These are phyloP conservation scores for Tolypocladium tundrense DNA, from an alignment of 2,329 filamentous ascomycete species.

Conservation along the genomic window DNA sequence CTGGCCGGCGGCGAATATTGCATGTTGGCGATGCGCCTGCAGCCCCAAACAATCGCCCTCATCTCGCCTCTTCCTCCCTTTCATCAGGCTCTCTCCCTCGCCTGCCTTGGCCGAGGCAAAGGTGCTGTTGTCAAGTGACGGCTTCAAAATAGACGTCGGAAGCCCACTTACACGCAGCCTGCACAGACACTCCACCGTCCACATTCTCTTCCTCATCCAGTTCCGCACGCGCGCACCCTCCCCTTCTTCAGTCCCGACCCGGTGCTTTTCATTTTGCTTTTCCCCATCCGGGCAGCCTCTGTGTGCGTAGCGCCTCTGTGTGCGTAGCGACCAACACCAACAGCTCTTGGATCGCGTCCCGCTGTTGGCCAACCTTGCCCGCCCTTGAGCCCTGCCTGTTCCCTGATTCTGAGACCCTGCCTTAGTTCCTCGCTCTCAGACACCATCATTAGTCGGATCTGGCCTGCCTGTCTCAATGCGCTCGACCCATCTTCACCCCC, in stretches of 20 bases:
- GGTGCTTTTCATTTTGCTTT: not conserved
- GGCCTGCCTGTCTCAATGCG: conserved; percentile 3
- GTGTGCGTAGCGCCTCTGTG: not conserved
- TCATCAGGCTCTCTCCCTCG: not conserved
- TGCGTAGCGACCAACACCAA: not conserved
- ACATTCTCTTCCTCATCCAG: not conserved
- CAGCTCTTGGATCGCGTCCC: not conserved
- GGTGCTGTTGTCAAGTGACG: no score
- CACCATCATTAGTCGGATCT: conserved; percentile 1
- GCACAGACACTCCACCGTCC: not conserved
- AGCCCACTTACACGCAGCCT: not conserved
- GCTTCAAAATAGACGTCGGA: not conserved
- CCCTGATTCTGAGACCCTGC: conserved; percentile 1
- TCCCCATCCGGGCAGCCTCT: not conserved
- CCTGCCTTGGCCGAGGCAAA: not conserved
- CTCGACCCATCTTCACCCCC: conserved; percentile 3
- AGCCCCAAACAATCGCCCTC: not conserved
- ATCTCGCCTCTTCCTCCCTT: not conserved
- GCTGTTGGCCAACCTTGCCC: not conserved
- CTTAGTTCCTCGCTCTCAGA: not conserved
- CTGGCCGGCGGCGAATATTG: not conserved
- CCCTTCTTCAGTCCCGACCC: not conserved
- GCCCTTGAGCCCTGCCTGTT: not conserved
- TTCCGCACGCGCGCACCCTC: not conserved
- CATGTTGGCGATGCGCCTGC: not conserved